Base-by-base conservation (phyloP, 805 yeast species). In the Candida vartiovaarae region DNA sequence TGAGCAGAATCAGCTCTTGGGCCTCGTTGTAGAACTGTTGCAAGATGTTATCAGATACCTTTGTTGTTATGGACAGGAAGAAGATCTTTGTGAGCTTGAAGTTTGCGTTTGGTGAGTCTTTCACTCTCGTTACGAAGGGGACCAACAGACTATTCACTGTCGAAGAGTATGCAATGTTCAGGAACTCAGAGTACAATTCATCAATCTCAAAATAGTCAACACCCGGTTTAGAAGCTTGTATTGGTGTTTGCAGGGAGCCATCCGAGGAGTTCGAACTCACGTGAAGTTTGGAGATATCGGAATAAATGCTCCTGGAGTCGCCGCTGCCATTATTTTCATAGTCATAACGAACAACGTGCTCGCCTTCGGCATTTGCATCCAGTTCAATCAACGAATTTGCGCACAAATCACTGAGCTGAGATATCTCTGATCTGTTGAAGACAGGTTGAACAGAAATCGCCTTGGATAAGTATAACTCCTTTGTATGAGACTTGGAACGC, bases 401-500 rank as follows among this genome's bases (percentile, higher is more conserved):
- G 25, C 80, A 72, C 40, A 80, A 65, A 61, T 93, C 99, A 59
- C 89, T 84, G 54, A 93, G 71, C 51, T 80, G 81, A 37, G 93
- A 83, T 41, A 91, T 84, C 55, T 86, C 91, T 50, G 84, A 83
- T 49, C 95, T 78, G 57, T 93, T 95, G 66, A 93, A 93, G 9
- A 91, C 95, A 0, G 99, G 98, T 63, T 93, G 99, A 5, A 93
- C 96, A 48, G 87, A 88, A 10, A 93, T 95, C 0, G 96, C 96
- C 0, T 96, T 84, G 29, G 88, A 80, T 39, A 93, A 72, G 60
- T 90, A 93, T 41, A 93, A 71, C 60, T 93, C 99, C 59, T 90
- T 89, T 6, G 96, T 89, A 53, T 87, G 95, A 3, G 96, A 86
- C 57, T 91, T 89, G 24, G 96, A 88, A 49, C 97, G 72, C 64